Conservation (phyloP, 1,139 yeast species). For the Geotrichum macrosporum region DNA sequence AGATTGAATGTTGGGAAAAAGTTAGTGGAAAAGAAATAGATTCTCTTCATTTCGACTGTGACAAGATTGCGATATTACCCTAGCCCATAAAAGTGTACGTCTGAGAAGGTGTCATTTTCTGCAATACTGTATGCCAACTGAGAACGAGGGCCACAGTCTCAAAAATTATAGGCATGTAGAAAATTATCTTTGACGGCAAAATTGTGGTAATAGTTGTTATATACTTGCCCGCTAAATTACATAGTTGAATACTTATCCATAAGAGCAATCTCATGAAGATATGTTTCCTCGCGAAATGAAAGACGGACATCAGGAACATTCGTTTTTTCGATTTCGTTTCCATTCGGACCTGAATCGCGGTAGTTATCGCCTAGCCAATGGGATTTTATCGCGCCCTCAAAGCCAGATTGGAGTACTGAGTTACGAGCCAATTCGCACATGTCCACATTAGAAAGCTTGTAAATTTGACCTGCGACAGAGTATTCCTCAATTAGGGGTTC, state of each 20-base stretch:
- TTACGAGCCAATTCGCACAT: slow-evolving; percentile 87
- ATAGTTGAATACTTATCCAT: slow-evolving; percentile 51
- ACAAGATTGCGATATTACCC: not conserved
- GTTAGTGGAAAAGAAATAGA: too few species aligned
- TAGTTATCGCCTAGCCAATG: slow-evolving; percentile 89
- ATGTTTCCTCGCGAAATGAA: slow-evolving; percentile 75
- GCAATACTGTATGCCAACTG: too few species aligned
- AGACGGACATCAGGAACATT: slow-evolving; percentile 89
- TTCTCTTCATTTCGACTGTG: too few species aligned
- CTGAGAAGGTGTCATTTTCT: too few species aligned
- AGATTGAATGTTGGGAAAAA: not conserved
- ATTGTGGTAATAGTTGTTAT: too few species aligned
- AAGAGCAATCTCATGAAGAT: slow-evolving; percentile 67
- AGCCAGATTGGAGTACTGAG: slow-evolving; percentile 89
- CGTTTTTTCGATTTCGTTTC: slow-evolving; percentile 87
- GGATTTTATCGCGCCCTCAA: slow-evolving; percentile 74
- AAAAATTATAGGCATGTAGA: too few species aligned
- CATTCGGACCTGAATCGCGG: slow-evolving; percentile 58
- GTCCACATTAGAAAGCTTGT: slow-evolving; percentile 87
- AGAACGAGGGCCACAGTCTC: too few species aligned
- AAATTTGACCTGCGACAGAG: slow-evolving; percentile 96
- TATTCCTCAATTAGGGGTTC: slow-evolving; percentile 98
- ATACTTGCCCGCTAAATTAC: too few species aligned
- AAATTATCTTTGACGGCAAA: too few species aligned
- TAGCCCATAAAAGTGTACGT: too few species aligned